Base-by-base conservation (phyloP, 2,329 filamentous ascomycete species). In the Claviceps africana region DNA sequence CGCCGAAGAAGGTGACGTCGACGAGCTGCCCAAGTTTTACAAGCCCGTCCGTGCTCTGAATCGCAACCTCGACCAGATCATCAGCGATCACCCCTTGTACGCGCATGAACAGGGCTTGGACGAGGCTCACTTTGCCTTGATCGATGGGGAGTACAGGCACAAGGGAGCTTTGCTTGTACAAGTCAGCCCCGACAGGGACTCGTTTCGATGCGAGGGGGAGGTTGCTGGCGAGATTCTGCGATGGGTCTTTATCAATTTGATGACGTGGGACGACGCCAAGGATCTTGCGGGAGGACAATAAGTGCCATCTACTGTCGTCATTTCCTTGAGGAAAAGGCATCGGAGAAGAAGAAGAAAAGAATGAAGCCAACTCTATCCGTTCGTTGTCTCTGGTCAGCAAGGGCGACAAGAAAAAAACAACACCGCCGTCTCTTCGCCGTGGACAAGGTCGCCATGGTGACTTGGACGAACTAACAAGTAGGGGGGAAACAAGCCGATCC, bases 221-320 rank as follows among this genome's bases (percentile, higher is more conserved):
- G 46, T 49, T 17, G 53, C 53, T 6, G 53, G 53, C 2, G 53
- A 54, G 28, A 28, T 54, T 47, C 13, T 54, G 31, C 50, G 53
- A 33, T 52, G 53, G 53, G 28, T 52, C 19, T 52, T 45, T 25
- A 43, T 54, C 15, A 50, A 49, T 33, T 52, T 54, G 13, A 54
- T 52, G 46, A 54, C 53, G 4, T 54, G 50, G 53, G 28, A 46
- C 33, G 46, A 54, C 25, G 50, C 53, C n/a, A 51, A 50, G 33
- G 35, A 25, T 9, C 44, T 51, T 25, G 48, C 48, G 11, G 33
- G 43, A 8, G 35, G 37, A 11, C 48, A 44, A 42, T 47, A 31
- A 17, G n/a, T 46, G 33, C 15, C 10, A n/a, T 10, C 15, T n/a
- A 22, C 25, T 13, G 3, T 28, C 8, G n/a, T 1, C 46, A 6